phyloP scores from a whole-genome alignment of 148 eudicot genomes.

The Cornus controversa region DNA sequence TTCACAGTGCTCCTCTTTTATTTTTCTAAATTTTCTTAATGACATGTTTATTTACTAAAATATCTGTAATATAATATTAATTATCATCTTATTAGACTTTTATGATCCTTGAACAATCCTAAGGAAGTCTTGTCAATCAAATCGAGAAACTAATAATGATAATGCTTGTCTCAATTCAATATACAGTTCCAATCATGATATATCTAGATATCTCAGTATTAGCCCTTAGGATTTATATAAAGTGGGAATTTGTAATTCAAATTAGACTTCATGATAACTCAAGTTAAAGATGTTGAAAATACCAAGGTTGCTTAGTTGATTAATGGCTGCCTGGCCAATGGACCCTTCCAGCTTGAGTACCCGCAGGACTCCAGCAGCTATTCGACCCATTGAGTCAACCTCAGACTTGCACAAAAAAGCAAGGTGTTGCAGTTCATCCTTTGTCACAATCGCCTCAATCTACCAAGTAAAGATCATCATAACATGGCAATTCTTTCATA shows the following conservation, averaged over 20 bases:
- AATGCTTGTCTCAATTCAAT: too few relatives aligned
- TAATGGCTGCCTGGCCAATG: constrained; percentile 76
- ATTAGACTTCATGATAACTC: not conserved
- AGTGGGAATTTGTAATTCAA: not conserved
- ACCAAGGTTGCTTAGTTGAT: constrained; percentile 92
- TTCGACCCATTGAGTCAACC: constrained; percentile 82
- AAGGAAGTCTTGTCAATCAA: too few relatives aligned
- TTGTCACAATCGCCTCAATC: constrained; percentile 95
- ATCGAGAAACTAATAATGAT: too few relatives aligned
- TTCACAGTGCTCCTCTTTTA: too few relatives aligned
- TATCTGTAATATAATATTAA: too few relatives aligned
- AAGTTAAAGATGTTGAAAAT: constrained; percentile 21
- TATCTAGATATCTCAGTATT: too few relatives aligned
- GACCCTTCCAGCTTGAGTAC: constrained; percentile 79
- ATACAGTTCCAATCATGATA: not conserved
- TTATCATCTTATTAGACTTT: too few relatives aligned
- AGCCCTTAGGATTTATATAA: not conserved
- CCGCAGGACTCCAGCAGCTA: constrained; percentile 76
- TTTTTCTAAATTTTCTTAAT: too few relatives aligned
- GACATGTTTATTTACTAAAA: too few relatives aligned
- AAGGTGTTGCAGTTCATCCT: constrained; percentile 87
- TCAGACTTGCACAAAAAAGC: constrained; percentile 77
- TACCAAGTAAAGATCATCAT: constrained; percentile 21
- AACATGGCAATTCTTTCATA: not conserved
- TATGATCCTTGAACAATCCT: too few relatives aligned